These are phyloP conservation scores for Macrolepiota albuminosa DNA, from an alignment of 768 basidiomycete species.

Conservation along the genomic window DNA sequence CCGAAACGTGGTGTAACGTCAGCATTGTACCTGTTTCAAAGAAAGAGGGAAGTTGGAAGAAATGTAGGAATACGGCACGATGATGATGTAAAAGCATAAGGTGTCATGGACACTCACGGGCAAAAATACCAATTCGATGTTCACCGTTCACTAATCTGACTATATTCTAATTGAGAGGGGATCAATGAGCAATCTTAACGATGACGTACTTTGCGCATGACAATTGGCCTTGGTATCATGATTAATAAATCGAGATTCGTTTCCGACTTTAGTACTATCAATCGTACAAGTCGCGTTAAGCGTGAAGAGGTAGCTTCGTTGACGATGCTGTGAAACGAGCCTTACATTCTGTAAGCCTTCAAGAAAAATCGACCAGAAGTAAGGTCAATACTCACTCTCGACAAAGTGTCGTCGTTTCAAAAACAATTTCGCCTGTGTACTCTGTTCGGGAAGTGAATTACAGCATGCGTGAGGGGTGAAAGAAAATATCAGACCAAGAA, in stretches of 20 bases:
- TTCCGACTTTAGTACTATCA: conserved; percentile 56
- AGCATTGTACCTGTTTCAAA: not conserved
- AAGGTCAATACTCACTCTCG: conserved; percentile 39
- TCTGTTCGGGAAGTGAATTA: conserved; percentile 31
- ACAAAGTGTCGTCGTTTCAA: conserved; percentile 40
- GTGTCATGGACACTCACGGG: conserved; percentile 33
- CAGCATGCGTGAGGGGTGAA: not conserved
- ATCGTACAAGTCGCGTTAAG: conserved; percentile 42
- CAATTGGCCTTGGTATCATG: conserved; percentile 47
- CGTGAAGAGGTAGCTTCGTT: conserved; percentile 59
- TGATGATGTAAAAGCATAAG: not conserved
- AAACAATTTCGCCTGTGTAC: conserved; percentile 62
- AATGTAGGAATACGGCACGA: too few relatives aligned
- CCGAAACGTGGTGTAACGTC: not conserved
- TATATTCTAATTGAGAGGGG: not conserved
- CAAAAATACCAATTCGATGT: conserved; percentile 60
- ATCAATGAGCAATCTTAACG: not conserved
- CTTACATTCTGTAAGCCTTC: conserved; percentile 21
- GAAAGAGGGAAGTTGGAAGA: not conserved
- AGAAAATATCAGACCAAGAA: conserved; percentile 32
- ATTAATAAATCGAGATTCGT: conserved; percentile 66
- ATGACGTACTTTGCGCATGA: conserved; percentile 35
- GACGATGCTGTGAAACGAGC: conserved; percentile 38
- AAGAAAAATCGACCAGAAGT: not conserved
- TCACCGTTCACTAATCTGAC: conserved; percentile 62